phyloP scores from a whole-genome alignment of 2,329 filamentous ascomycete genomes.

The Diaporthe caulivora region DNA sequence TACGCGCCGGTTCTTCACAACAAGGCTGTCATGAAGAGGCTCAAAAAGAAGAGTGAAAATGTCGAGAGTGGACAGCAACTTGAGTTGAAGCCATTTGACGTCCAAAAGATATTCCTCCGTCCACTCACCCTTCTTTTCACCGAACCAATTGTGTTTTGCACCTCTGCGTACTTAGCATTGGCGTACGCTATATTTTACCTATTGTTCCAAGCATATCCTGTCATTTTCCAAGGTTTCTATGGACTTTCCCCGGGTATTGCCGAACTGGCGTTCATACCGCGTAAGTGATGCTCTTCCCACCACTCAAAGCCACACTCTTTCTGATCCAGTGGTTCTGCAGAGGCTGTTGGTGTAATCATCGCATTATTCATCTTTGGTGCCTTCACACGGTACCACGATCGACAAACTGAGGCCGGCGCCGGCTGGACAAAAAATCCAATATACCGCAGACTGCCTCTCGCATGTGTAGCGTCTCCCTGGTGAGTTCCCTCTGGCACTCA shows the following conservation, averaged over 20 bases:
- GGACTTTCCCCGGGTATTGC: neutral
- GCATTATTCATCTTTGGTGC: neutral
- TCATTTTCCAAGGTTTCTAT: conserved; percentile 6
- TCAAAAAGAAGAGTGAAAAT: neutral
- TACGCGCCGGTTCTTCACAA: conserved; percentile 2
- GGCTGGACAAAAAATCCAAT: neutral
- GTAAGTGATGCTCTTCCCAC: neutral
- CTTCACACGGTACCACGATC: conserved; percentile 12
- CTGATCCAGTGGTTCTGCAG: neutral
- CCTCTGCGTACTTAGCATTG: neutral
- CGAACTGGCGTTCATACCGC: conserved; percentile 15
- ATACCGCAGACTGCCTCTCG: conserved; percentile 15
- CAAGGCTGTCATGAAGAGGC: neutral
- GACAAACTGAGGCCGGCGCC: neutral
- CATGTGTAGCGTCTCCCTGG: conserved; percentile 12
- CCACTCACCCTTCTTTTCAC: conserved; percentile 4
- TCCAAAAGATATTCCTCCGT: conserved; percentile 2
- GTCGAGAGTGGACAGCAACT: conserved; percentile 3
- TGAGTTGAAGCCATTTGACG: conserved; percentile 5
- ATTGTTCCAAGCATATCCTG: conserved; percentile 10
- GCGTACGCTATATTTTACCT: conserved; percentile 4
- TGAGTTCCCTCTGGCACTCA: neutral
- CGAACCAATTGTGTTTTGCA: conserved; percentile 1
- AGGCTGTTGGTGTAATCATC: neutral
- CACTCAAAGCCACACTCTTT: neutral